These are phyloP conservation scores for Syzygium oleosum DNA, from an alignment of 345 rosid species.

Conservation along the genomic window DNA sequence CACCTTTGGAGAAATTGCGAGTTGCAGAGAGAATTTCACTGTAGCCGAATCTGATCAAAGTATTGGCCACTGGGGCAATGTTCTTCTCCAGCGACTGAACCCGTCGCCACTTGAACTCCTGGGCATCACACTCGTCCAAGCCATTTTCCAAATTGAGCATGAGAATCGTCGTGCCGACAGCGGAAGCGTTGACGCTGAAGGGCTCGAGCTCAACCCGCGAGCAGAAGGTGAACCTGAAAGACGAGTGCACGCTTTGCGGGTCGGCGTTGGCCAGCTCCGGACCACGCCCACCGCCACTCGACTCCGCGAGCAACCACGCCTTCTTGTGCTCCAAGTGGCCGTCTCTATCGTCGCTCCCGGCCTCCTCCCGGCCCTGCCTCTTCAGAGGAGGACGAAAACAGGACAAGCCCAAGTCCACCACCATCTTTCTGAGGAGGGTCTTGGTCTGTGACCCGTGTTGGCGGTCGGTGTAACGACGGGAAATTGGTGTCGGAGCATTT, in stretches of 20 bases:
- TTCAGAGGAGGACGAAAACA: constrained; percentile 34
- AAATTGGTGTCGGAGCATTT: neutral
- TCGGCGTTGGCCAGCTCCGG: constrained; percentile 53
- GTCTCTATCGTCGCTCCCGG: constrained; percentile 5
- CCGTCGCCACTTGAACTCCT: constrained; percentile 46
- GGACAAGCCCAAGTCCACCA: constrained; percentile 44
- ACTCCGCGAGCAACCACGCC: constrained; percentile 80
- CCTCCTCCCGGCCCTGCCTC: constrained; percentile 1
- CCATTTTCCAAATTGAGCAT: constrained; percentile 86
- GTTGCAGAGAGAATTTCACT: constrained; percentile 70
- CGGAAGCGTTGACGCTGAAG: constrained; percentile 31
- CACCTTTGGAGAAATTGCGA: constrained; percentile 73
- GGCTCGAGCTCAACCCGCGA: constrained; percentile 78
- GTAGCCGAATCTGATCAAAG: constrained; percentile 59
- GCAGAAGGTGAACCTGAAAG: constrained; percentile 89
- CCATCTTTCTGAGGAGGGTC: constrained; percentile 38
- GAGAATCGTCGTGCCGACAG: constrained; percentile 54
- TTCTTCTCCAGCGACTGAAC: constrained; percentile 73
- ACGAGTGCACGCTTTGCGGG: constrained; percentile 81
- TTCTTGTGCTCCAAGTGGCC: constrained; percentile 58
- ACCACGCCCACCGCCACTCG: constrained; percentile 27
- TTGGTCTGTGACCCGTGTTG: neutral
- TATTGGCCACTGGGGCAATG: constrained; percentile 52
- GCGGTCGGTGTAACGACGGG: neutral
- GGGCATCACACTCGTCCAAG: constrained; percentile 34